phyloP scores from a whole-genome alignment of 495 filamentous ascomycete genomes.

The Filosporella fistucella region DNA sequence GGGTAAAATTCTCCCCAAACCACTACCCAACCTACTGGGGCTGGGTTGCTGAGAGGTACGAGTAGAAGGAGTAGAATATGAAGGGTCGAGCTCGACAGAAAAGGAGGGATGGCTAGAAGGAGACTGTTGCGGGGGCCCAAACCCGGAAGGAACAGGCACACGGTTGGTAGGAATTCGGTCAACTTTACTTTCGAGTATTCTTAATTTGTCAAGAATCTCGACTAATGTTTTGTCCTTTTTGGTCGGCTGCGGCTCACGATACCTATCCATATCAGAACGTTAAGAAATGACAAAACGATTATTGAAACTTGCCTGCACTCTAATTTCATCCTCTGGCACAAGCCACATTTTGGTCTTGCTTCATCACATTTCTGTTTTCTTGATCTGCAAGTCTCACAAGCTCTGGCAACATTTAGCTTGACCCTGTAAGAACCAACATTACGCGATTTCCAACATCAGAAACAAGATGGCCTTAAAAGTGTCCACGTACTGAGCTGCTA shows the following conservation, averaged over 20 bases:
- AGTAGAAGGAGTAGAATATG: conserved; percentile 8
- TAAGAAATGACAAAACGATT: too few species aligned
- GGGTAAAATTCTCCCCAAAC: conserved; percentile 19
- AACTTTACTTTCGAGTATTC: conserved; percentile 37
- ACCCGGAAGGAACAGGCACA: background rate
- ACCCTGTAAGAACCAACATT: too few species aligned
- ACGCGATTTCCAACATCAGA: too few species aligned
- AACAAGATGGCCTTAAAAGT: too few species aligned
- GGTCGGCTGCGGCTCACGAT: conserved; percentile 57
- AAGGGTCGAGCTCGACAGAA: conserved; percentile 9
- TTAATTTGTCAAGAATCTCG: conserved; percentile 52
- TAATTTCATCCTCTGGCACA: conserved; percentile 44
- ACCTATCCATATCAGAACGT: too few species aligned
- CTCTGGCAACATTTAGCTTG: too few species aligned
- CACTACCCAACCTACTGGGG: conserved; percentile 1
- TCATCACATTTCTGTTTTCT: conserved; percentile 93
- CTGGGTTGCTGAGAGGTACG: conserved; percentile 8
- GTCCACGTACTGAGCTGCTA: too few species aligned
- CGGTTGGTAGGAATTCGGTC: conserved; percentile 20
- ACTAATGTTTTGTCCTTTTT: conserved; percentile 60
- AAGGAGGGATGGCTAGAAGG: conserved; percentile 23
- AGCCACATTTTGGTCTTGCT: conserved; percentile 71
- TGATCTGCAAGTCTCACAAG: conserved; percentile 76
- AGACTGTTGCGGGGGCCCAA: conserved; percentile 19
- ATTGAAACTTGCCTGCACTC: conserved; percentile 34